Evolutionary conservation across 129 eudicot species (phyloP), one percentile per base, ranked within the genome.

Genomic region (Flaveria brownii): DNA sequence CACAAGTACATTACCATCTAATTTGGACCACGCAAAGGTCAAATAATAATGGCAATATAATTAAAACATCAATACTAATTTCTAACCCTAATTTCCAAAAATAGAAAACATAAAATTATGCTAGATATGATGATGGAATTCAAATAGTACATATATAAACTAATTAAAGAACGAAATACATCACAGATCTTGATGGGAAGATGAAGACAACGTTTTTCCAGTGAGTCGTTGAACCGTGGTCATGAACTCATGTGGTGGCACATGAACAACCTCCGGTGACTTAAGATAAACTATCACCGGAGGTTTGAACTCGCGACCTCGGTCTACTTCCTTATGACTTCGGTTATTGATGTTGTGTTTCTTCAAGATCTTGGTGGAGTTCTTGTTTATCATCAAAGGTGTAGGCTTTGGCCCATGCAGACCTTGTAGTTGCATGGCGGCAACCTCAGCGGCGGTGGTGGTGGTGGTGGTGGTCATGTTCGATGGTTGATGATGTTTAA

Each of bases 181-280:
- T 66, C 57, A 74, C 23, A 18, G 6, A 26, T 30, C 50, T 67
- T 80, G 80, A 80, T 56, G 55, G 50, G 76, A 67, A 52, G 68
- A 51, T 18, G 80, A 73, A 73, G 75, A 73, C 6, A 78, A 43
- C 9, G 75, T 52, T 74, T 80, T 80, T 74, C 84, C 84, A 6
- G 84, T 80, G 2, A 80, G 84, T 74, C 50, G 30, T 80, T 80
- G 84, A 64, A 80, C 84, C 7, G 84, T 80, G 22, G 80, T 67
- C 84, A 80, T 80, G 80, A 80, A 80, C 55, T 80, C 84, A 16
- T 80, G 71, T 2, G 84, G 84, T 9, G 22, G 76, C 63, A 80
- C 84, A 67, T 80, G 84, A 74, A 80, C 84, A 2, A 74, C 70
- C 70, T 80, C 20, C n/a, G 84, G 84, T 1, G 84, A 67, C 80